Evolutionary conservation across 495 filamentous ascomycete species (phyloP), one percentile per base, ranked within the genome.

Genomic region (Talaromyces thailandensis): DNA sequence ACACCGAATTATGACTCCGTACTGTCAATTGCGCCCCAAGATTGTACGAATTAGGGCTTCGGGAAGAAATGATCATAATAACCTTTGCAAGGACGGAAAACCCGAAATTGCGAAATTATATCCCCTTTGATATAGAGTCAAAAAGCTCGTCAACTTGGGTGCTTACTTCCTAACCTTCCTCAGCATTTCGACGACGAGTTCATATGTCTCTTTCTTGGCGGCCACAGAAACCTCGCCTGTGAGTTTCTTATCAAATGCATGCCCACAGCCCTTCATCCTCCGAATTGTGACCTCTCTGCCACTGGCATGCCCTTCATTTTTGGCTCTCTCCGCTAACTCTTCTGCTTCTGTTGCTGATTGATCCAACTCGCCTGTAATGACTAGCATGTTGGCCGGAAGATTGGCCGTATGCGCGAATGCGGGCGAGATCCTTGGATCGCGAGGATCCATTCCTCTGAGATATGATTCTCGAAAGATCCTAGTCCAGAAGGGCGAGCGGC

Each of bases 361-460:
- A 63, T 83, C 80, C 1, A 70, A 65, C 28, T 70, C 74, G 6
- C 71, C 74, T 7, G 78, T 81, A 58, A 83, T 67, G 35, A 83
- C 68, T 31, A 82, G 66, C 40, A 77, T 51, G 1, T 76, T 64
- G 24, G 67, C 65, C 25, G 79, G 77, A 65, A 78, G 78, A 25
- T 68, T 68, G 6, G 74, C 68, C 11, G 69, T 52, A 58, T 67
- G 65, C 1, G 77, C 76, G 58, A 75, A 80, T 9, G 52, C 62
- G 9, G 78, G 78, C n/a, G 78, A 80, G 50, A 82, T 74, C 16
- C 79, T 69, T 2, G 78, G 78, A 60, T 83, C 78, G 28, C 70
- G 68, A 16, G 67, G 64, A 66, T 81, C 74, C 51, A 75, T 64
- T 0, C 63, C 61, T n/a, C 68, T 68, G 2, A 69, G 52, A 55